Conservation (phyloP, 495 filamentous ascomycete genomes). For the Mytilinidion resinicola region DNA sequence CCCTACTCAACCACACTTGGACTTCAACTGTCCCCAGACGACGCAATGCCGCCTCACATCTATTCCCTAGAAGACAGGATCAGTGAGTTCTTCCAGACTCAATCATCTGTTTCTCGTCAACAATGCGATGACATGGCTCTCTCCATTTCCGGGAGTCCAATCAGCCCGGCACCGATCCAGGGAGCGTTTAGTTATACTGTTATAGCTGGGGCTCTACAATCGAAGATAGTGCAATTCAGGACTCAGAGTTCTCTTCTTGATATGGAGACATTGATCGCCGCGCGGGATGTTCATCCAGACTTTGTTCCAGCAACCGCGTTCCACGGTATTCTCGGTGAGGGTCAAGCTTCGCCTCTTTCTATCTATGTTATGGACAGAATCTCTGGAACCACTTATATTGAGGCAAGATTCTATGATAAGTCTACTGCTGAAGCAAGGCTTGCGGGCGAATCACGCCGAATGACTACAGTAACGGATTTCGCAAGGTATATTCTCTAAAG, state of each 20-base stretch:
- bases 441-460: not conserved
- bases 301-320: not conserved
- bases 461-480: not conserved
- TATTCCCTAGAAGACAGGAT: not conserved
- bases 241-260: not conserved
- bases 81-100: not conserved
- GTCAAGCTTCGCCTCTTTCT: not conserved
- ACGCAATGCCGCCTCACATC: too few relatives aligned
- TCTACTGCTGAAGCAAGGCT: too few relatives aligned
- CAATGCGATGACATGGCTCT: constrained; percentile 9
- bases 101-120: constrained; percentile 2
- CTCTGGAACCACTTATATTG: not conserved
- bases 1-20: too few relatives aligned
- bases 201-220: not conserved
- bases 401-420: not conserved
- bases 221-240: constrained; percentile 10
- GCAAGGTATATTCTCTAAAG: too few relatives aligned
- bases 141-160: not conserved
- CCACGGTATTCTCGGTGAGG: not conserved
- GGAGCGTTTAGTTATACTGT: constrained; percentile 13
- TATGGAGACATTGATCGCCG: not conserved
- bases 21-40: too few relatives aligned
- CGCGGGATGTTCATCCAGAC: not conserved
- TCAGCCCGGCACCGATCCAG: constrained; percentile 7
- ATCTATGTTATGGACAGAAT: constrained; percentile 3